These are phyloP conservation scores for Metschnikowia cubensis DNA, from an alignment of 805 yeast species.

Conservation along the genomic window DNA sequence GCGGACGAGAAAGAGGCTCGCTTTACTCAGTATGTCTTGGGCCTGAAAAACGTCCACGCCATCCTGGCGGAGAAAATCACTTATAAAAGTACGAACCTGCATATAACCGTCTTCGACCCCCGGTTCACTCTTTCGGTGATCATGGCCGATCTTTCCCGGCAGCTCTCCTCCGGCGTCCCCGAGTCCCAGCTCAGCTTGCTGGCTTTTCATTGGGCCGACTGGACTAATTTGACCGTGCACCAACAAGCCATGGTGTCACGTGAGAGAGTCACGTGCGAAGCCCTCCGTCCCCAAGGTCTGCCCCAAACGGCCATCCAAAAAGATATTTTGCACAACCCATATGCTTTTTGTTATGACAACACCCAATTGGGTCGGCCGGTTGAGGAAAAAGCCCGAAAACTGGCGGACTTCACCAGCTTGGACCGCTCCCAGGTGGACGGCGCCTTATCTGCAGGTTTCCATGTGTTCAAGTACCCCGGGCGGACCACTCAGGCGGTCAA, in stretches of 20 bases:
- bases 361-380: conserved; percentile 12
- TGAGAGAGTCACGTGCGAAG: conserved; percentile 5
- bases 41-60: conserved; percentile 1
- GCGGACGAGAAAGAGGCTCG: not conserved
- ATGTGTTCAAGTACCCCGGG: conserved; percentile 32
- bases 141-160: conserved; percentile 12
- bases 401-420: conserved; percentile 9
- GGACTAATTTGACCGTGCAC: conserved; percentile 14
- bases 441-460: conserved; percentile 21
- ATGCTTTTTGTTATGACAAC: not conserved
- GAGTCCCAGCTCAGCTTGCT: not conserved
- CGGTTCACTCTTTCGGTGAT: conserved; percentile 20
- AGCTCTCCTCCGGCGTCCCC: conserved; percentile 7
- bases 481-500: conserved; percentile 27
- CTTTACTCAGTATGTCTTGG: not conserved
- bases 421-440: not conserved
- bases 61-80: not conserved
- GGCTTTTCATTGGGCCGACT: conserved; percentile 20
- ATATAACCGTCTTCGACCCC: conserved; percentile 17
- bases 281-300: not conserved
- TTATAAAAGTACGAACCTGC: conserved; percentile 1
- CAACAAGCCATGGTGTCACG: conserved; percentile 5
- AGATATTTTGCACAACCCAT: not conserved
- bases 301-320: not conserved
- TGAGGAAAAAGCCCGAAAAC: conserved; percentile 18